phyloP scores from a whole-genome alignment of 768 basidiomycete species.

The Hypholoma fasciculare region DNA sequence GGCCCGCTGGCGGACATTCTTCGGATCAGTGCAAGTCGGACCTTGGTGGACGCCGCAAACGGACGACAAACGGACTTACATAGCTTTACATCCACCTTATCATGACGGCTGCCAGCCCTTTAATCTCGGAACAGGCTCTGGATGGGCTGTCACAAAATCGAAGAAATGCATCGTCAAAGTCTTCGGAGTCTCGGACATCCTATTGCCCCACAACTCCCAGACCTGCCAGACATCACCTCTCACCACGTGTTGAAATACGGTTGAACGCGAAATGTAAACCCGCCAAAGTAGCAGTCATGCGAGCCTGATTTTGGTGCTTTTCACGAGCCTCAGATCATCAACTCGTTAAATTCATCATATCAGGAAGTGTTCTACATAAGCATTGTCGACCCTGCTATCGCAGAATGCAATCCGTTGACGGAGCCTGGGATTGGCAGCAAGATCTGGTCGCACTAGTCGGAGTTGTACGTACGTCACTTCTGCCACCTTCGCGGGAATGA shows the following conservation, averaged over 20 bases:
- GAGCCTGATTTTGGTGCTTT: constrained; percentile 60
- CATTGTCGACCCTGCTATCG: constrained; percentile 59
- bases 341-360: constrained; percentile 50
- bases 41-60: too few species aligned
- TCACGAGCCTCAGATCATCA: constrained; percentile 54
- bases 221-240: constrained; percentile 55
- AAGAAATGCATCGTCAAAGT: constrained; percentile 42
- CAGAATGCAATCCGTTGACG: constrained; percentile 44
- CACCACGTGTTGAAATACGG: not conserved
- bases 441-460: constrained; percentile 79
- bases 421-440: constrained; percentile 48
- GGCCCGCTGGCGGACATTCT: not conserved
- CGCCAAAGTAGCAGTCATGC: constrained; percentile 26
- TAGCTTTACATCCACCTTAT: too few species aligned
- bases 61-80: too few species aligned
- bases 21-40: not conserved
- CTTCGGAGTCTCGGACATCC: constrained; percentile 20
- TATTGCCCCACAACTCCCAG: constrained; percentile 33
- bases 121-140: constrained; percentile 20
- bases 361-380: constrained; percentile 79
- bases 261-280: constrained; percentile 15
- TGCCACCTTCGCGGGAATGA: not conserved
- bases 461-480: constrained; percentile 59
- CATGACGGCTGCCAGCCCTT: constrained; percentile 3
- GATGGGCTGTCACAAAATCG: constrained; percentile 25